Base-by-base conservation (phyloP, 1,284 basidiomycete species). In the Golubevia sp. region DNA sequence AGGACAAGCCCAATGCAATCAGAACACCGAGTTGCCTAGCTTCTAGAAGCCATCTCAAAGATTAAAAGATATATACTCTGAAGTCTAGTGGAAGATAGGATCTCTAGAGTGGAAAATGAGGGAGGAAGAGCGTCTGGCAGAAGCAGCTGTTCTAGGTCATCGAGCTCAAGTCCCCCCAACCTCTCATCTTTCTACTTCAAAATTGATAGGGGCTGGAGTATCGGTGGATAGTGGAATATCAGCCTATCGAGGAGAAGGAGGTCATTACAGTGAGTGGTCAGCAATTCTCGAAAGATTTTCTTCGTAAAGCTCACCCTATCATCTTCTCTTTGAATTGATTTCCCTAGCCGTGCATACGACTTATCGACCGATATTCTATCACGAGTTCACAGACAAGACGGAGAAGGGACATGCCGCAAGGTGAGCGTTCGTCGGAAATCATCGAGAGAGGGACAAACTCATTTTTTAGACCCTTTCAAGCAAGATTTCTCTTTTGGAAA, bases 351-450 rank as follows among this genome's bases (percentile, higher is more conserved):
- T 77, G 3, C 74, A 83, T 64, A 73, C 72, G 55, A 71, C 75
- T 1, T 82, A 81, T 55, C 59, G 81, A 1, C 82, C 82, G 1
- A 83, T 84, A 61, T 84, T 77, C 56, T 82, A 70, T 57, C 77
- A 81, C 30, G 55, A 57, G 62, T 84, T 83, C 34, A 63, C 67
- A 51, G 66, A 77, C 27, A 8, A 54, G n/a, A 54, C 64, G 1
- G 64, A 67, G 7, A 66, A 67, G 26, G 76, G 79, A 7, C 73
- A 77, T 24, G 24, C 21, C 4, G 52, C 55, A 2, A 26, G 25
- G 38, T 27, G 25, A 13, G 49, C 48, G 20, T 49, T 1, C n/a
- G n/a, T n/a, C n/a, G n/a, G n/a, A n/a, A n/a, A n/a, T n/a, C n/a
- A n/a, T n/a, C n/a, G n/a, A 21, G 38, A 52, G 56, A 58, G 6